Evolutionary conservation across 2,329 filamentous ascomycete genomes (phyloP), one percentile per base, ranked within the genome.

Genomic region (Colletotrichum plurivorum): DNA sequence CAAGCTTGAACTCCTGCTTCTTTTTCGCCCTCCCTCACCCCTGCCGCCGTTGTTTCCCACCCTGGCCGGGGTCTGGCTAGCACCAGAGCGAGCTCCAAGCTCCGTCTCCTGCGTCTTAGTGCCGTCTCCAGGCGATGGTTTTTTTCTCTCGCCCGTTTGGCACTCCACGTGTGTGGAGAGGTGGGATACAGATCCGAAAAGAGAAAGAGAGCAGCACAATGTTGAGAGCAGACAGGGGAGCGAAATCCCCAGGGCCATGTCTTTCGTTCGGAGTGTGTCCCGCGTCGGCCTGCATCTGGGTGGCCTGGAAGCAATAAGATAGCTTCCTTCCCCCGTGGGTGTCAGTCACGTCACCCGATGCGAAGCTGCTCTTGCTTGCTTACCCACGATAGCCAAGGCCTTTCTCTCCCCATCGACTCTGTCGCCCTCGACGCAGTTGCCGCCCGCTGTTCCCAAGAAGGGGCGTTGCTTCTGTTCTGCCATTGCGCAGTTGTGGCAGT

Each of bases 81-180:
- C 56, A 67, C 67, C 62, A 67, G 31, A 51, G 62, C 43, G 39
- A 46, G 67, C 63, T 66, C 63, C 62, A 56, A 69, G 63, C 67
- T 67, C 56, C 51, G 48, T 39, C 41, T 69, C 51, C 39, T 69
- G 49, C 39, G 36, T 46, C 49, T 52, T 48, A 20, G 45, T 48
- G 49, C 49, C 6, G 20, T n/a, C 49, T 15, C 49, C 49, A 43
- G 63, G 48, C 62, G 25, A n/a, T 31, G 51, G 51, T 69, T 55
- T 56, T 48, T 58, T 22, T 49, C 41, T 48, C n/a, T 48, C 62
- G 25, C 66, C 36, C 55, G 67, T 66, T 66, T 69, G 43, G 62
- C 22, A 60, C 62, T 61, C 62, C 55, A 69, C 62, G 67, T 67
- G 61, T 69, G 62, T 69, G 67, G 62, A 61, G 62, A 61, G 62